Conservation (phyloP, 2,329 filamentous ascomycete genomes). For the Hymenoscyphus infarciens region DNA sequence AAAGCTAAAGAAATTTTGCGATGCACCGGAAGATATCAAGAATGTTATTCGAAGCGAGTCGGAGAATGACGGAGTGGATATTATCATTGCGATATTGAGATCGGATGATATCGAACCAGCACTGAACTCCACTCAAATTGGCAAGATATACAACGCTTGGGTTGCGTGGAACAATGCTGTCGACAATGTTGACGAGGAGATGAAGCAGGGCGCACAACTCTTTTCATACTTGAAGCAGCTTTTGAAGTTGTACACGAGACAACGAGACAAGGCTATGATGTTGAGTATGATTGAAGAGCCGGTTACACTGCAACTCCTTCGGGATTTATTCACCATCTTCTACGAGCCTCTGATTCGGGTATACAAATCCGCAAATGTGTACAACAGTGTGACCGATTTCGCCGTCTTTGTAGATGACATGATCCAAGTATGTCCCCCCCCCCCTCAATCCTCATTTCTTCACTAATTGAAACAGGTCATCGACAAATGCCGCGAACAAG, state of each 20-base stretch:
- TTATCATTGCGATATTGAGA: slow-evolving; percentile 80
- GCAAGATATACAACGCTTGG: slow-evolving; percentile 86
- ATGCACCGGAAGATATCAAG: slow-evolving; percentile 73
- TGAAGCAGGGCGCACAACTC: slow-evolving; percentile 83
- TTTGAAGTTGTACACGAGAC: slow-evolving; percentile 84
- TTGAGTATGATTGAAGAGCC: slow-evolving; percentile 91
- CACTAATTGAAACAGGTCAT: slow-evolving; percentile 47
- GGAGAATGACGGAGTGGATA: slow-evolving; percentile 68
- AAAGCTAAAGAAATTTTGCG: slow-evolving; percentile 77
- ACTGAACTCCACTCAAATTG: slow-evolving; percentile 71
- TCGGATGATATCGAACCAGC: slow-evolving; percentile 73
- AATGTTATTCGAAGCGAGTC: slow-evolving; percentile 71
- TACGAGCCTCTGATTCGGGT: slow-evolving; percentile 96
- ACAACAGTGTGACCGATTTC: slow-evolving; percentile 96
- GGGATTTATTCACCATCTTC: slow-evolving; percentile 96
- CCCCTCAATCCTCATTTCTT: background rate
- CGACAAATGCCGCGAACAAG: slow-evolving; percentile 64
- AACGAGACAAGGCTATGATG: slow-evolving; percentile 98
- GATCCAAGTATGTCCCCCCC: slow-evolving; percentile 60
- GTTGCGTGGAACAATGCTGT: slow-evolving; percentile 95
- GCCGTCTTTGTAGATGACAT: slow-evolving; percentile 89
- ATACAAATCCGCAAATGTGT: slow-evolving; percentile 98
- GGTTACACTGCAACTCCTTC: slow-evolving; percentile 92
- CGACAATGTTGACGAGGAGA: slow-evolving; percentile 83
- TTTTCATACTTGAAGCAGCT: slow-evolving; percentile 95